Evolutionary conservation across 768 basidiomycete species (phyloP), one percentile per base, ranked within the genome.

Genomic region (Candolleomyces eurysporus): DNA sequence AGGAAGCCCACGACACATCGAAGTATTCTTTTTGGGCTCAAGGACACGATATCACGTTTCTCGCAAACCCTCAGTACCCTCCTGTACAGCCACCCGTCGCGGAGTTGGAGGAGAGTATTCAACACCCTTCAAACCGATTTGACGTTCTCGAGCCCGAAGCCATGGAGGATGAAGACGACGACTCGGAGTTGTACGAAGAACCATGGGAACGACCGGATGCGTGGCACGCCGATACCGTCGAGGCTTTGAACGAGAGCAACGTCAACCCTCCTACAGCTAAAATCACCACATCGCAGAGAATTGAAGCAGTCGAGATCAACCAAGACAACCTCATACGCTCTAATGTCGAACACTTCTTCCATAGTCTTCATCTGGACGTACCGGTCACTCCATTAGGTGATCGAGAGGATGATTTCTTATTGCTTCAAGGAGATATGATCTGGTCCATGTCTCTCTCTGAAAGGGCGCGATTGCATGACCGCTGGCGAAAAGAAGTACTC

Each of bases 381-480:
- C 85, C 85, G 0, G 43, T 59, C 0, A 58, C 80, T 4, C 84
- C 84, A 4, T 49, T 60, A 0, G 60, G 67, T 13, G 43, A 75
- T 63, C 79, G 84, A 1, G 52, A 72, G 2, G 50, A 87, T 11
- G 68, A 73, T 0, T 66, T 64, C 4, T 72, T 86, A 11, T 69
- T 83, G 36, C 8, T 36, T 2, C 53, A 67, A 0, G 64, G 66
- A 14, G 75, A 66, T 1, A 68, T 75, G 32, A 73, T 88, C 19
- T 91, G 89, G 89, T 54, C 62, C 0, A 78, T 88, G 78, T 85
- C 85, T 3, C 48, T 48, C 4, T 7, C 32, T 0, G 90, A 91
- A 65, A 80, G 89, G 2, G 48, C 65, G 10, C 66, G 62, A 2
- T 68, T 90, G 0, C 71, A 82, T 54, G 55, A 64, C 0, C 77